Conservation (phyloP, 345 rosid species). For the Euclidium syriacum region DNA sequence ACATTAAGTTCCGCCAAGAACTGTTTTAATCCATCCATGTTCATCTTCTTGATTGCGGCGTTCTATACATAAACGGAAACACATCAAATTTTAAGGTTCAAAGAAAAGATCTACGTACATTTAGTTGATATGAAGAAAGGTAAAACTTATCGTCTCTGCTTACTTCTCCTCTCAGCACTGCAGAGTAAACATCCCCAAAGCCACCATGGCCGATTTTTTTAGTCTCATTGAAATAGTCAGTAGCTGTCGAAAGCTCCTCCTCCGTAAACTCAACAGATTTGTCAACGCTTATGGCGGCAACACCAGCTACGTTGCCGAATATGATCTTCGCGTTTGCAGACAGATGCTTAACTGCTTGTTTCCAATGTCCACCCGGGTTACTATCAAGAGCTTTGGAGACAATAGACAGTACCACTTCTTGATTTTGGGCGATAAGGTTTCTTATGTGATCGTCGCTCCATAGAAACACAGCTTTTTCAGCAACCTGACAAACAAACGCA, state of each 20-base stretch:
- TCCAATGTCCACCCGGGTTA: slow-evolving; percentile 56
- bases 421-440: slow-evolving; percentile 42
- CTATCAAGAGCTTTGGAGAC: slow-evolving; percentile 58
- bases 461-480: slow-evolving; percentile 61
- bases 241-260: slow-evolving; percentile 89
- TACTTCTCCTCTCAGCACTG: slow-evolving; percentile 94
- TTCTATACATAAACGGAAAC: slow-evolving; percentile 41
- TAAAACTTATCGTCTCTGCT: slow-evolving; percentile 15
- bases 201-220: slow-evolving; percentile 93
- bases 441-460: slow-evolving; percentile 66
- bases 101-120: no score
- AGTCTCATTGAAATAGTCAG: slow-evolving; percentile 74
- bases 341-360: slow-evolving; percentile 58
- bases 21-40: slow-evolving; percentile 89
- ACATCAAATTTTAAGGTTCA: background rate
- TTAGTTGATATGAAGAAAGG: no score
- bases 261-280: slow-evolving; percentile 82
- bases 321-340: slow-evolving; percentile 53
- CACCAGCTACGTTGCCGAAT: slow-evolving; percentile 38
- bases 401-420: slow-evolving; percentile 51
- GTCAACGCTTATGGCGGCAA: slow-evolving; percentile 68
- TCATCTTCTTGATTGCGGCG: slow-evolving; percentile 99
- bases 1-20: slow-evolving; percentile 95
- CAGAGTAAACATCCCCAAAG: slow-evolving; percentile 86
- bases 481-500: slow-evolving; percentile 35